A percentile compares a stretch with the other conserved stretches of the same genome.
phyloP scores from a whole-genome alignment of 495 filamentous ascomycete genomes.

The Staphylotrichum longicolle region DNA sequence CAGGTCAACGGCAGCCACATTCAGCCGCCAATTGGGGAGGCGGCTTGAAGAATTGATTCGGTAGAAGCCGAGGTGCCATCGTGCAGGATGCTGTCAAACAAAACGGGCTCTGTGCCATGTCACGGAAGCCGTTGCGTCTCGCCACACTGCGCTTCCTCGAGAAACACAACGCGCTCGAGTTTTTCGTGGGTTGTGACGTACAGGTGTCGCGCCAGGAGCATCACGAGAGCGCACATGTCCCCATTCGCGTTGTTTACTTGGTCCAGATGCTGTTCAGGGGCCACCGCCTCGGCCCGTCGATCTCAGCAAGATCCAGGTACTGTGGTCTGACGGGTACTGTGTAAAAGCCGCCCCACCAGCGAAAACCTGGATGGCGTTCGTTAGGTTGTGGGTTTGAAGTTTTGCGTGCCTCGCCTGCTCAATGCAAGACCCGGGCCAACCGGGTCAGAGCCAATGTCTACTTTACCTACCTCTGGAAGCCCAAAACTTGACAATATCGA shows the following conservation, averaged over 20 bases:
- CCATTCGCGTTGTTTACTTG: too few species aligned
- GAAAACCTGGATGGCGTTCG: not conserved
- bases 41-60: slow-evolving; percentile 27
- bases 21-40: slow-evolving; percentile 30
- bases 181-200: not conserved
- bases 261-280: not conserved
- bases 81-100: slow-evolving; percentile 18
- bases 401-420: too few species aligned
- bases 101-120: not conserved
- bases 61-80: slow-evolving; percentile 29
- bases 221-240: not conserved
- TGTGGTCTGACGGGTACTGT: too few species aligned
- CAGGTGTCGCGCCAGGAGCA: not conserved
- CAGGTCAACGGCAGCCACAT: slow-evolving; percentile 13
- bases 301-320: slow-evolving; percentile 7
- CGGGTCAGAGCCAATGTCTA: too few species aligned
- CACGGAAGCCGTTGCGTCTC: slow-evolving; percentile 16
- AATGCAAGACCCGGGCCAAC: too few species aligned
- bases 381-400: too few species aligned
- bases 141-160: not conserved
- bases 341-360: slow-evolving; percentile 14
- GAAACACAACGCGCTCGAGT: slow-evolving; percentile 3
- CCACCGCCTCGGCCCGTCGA: slow-evolving; percentile 1
- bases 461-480: too few species aligned
- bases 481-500: too few species aligned